Percentiles rank a stretch among this genome's conserved stretches.
Conservation (phyloP, 495 filamentous ascomycete species). For the Penicillium malachiteum region DNA sequence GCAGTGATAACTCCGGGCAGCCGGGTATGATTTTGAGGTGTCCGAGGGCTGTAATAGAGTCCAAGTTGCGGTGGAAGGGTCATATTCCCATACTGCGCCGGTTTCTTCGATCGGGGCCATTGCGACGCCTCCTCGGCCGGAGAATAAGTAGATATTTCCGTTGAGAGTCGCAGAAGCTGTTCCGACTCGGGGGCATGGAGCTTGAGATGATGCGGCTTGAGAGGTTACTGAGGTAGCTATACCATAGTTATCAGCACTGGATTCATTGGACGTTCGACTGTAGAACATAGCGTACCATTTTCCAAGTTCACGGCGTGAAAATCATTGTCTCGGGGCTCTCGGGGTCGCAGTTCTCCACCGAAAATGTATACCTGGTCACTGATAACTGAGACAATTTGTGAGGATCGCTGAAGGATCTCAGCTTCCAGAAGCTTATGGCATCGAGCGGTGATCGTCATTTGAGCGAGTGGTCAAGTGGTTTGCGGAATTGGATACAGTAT, state of each 20-base stretch:
- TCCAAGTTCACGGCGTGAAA: constrained; percentile 63
- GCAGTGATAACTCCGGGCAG: constrained; percentile 49
- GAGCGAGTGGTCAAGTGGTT: not conserved
- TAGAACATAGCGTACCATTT: not conserved
- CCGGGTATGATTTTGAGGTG: constrained; percentile 25
- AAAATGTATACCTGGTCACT: constrained; percentile 59
- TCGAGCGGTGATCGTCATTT: constrained; percentile 15
- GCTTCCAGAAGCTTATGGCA: constrained; percentile 23
- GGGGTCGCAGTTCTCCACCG: constrained; percentile 42
- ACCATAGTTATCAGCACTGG: not conserved
- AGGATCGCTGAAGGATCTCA: constrained; percentile 60
- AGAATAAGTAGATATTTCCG: constrained; percentile 54
- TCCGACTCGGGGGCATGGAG: constrained; percentile 50
- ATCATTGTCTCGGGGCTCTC: constrained; percentile 61
- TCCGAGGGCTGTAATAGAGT: constrained; percentile 20
- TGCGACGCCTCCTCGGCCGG: constrained; percentile 52
- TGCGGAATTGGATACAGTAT: not conserved
- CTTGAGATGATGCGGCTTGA: constrained; percentile 9
- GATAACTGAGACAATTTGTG: constrained; percentile 67
- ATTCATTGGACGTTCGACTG: not conserved
- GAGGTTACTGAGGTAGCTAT: constrained; percentile 4
- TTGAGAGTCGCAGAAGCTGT: constrained; percentile 42
- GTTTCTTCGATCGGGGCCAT: constrained; percentile 55
- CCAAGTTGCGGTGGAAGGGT: constrained; percentile 31
- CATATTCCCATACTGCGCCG: constrained; percentile 50